phyloP scores from a whole-genome alignment of 495 filamentous ascomycete genomes.

The Hypoxylon lienhwacheense region DNA sequence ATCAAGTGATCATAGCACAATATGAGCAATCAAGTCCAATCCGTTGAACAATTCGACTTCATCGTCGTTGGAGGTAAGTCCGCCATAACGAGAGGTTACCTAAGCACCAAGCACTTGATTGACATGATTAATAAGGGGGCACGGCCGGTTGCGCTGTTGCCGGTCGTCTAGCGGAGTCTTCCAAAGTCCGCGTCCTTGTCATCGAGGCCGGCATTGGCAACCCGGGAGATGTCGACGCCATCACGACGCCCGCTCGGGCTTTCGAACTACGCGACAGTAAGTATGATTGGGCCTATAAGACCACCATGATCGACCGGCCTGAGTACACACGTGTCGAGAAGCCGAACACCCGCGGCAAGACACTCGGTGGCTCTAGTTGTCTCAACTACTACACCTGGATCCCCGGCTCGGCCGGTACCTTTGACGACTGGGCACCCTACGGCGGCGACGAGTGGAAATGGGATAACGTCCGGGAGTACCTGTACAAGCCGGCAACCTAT shows the following conservation, averaged over 20 bases:
- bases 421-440: conserved; percentile 59
- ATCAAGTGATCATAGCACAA: background rate
- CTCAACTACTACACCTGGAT: conserved; percentile 66
- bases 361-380: conserved; percentile 61
- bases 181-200: conserved; percentile 54
- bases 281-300: conserved; percentile 66
- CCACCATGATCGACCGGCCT: conserved; percentile 61
- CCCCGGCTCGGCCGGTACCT: conserved; percentile 61
- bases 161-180: conserved; percentile 59
- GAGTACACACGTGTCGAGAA: conserved; percentile 66
- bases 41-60: conserved; percentile 28
- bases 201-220: conserved; percentile 61
- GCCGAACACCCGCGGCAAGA: conserved; percentile 63
- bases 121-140: conserved; percentile 46
- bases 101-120: background rate
- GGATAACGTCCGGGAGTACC: conserved; percentile 50
- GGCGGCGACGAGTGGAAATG: conserved; percentile 50
- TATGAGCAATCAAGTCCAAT: conserved; percentile 24
- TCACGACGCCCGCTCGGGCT: conserved; percentile 57
- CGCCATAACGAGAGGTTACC: background rate
- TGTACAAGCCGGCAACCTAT: conserved; percentile 60
- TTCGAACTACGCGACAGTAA: conserved; percentile 59
- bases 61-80: conserved; percentile 30
- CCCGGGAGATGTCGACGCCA: conserved; percentile 59
- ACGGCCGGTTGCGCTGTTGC: conserved; percentile 63